Evolutionary conservation across 169 alveolate species (phyloP).

Genomic region (Eimeria necatrix): DNA sequence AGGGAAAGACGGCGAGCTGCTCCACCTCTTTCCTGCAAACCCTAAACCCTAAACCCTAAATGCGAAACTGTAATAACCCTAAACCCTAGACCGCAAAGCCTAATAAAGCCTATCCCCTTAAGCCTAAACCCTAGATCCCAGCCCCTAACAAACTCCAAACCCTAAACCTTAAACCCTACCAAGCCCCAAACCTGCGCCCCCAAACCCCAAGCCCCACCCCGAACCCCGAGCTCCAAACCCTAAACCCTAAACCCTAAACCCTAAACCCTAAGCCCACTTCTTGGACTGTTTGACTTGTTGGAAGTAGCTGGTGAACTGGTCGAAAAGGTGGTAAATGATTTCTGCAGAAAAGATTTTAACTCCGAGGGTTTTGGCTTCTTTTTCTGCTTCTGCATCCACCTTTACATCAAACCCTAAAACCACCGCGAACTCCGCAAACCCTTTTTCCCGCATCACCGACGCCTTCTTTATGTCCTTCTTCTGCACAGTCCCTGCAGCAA

Average conservation of each 20-base stretch:
- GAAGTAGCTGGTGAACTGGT: slow-evolving; percentile 96
- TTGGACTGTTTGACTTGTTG: slow-evolving; percentile 94
- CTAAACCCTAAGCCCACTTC: slow-evolving; percentile 84
- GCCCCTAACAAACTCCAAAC: not conserved
- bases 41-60: not conserved
- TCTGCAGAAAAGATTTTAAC: slow-evolving; percentile 98
- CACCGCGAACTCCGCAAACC: slow-evolving; percentile 97
- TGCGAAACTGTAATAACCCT: not conserved
- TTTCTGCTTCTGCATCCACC: slow-evolving; percentile 96
- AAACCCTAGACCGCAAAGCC: not conserved
- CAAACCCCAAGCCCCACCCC: not conserved
- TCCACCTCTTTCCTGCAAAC: not conserved
- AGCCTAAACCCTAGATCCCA: not conserved
- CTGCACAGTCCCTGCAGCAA: slow-evolving; percentile 98
- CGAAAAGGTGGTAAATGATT: slow-evolving; percentile 99
- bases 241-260: slow-evolving; percentile 3
- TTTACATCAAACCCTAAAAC: slow-evolving; percentile 99
- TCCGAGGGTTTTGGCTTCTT: slow-evolving; percentile 97
- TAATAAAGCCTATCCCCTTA: not conserved
- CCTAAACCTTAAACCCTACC: not conserved
- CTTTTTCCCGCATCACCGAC: slow-evolving; percentile 95
- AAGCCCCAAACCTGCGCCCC: not conserved
- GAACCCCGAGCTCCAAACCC: not conserved
- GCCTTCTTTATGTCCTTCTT: slow-evolving; percentile 99
- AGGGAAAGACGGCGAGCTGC: not conserved